Conservation (phyloP, 441 rosid species). For the Gossypium trilobum region DNA sequence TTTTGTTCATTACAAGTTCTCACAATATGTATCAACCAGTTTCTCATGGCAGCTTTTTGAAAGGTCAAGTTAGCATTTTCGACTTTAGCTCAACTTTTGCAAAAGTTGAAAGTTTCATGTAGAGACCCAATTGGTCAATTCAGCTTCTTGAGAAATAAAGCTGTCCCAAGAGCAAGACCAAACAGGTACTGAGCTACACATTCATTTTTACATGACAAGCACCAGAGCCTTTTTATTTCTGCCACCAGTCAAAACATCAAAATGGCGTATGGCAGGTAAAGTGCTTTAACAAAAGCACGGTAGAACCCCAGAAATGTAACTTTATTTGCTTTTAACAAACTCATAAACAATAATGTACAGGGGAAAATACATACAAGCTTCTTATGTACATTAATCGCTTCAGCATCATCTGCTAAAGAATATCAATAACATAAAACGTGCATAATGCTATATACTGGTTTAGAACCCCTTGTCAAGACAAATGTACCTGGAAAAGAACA, state of each 20-base stretch:
- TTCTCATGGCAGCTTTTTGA: conserved; percentile 7
- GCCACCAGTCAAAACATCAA: background rate
- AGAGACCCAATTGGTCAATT: background rate
- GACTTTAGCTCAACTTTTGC: background rate
- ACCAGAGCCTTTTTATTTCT: background rate
- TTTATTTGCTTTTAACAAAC: background rate
- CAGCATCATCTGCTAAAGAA: background rate
- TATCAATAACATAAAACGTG: background rate
- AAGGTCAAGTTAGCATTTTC: background rate
- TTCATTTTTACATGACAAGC: background rate
- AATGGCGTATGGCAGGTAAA: background rate
- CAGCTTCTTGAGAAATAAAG: background rate
- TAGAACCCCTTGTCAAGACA: background rate
- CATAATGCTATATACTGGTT: background rate
- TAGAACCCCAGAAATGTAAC: background rate
- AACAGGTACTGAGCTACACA: background rate
- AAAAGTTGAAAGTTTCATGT: background rate
- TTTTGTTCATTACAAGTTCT: background rate
- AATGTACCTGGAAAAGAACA: conserved; percentile 72
- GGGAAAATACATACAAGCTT: background rate
- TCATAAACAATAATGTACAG: background rate
- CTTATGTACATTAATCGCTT: background rate
- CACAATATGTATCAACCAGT: background rate
- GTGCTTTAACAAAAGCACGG: background rate
- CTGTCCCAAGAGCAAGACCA: background rate